phyloP scores from a whole-genome alignment of 257 asterid species.

The Primulina eburnea region DNA sequence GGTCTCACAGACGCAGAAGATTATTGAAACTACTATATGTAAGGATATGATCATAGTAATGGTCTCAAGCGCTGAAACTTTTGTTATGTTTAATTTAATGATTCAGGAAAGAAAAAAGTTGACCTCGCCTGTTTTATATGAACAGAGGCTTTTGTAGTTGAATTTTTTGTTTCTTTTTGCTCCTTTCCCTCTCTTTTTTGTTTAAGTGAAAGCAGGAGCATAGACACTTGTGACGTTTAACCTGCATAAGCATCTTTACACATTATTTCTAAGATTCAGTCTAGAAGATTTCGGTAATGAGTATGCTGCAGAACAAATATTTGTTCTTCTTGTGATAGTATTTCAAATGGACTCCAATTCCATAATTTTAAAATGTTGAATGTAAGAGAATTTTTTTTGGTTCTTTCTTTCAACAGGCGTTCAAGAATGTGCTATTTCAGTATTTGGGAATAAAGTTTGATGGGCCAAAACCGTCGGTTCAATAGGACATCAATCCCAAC shows the following conservation, averaged over 20 bases:
- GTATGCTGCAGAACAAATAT: slow-evolving; percentile 5
- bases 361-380: background rate
- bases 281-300: slow-evolving; percentile 15
- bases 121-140: slow-evolving; percentile 24
- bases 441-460: slow-evolving; percentile 56
- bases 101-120: slow-evolving; percentile 16
- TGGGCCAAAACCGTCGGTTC: slow-evolving; percentile 38
- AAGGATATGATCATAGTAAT: slow-evolving; percentile 10
- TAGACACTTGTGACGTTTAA: slow-evolving; percentile 11
- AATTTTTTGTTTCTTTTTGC: slow-evolving; percentile 12
- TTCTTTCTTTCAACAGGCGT: slow-evolving; percentile 48
- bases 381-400: slow-evolving; percentile 5
- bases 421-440: slow-evolving; percentile 67
- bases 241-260: slow-evolving; percentile 15
- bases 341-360: too few relatives aligned
- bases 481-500: slow-evolving; percentile 35
- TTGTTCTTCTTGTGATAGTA: too few relatives aligned
- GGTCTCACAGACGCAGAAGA: too few relatives aligned
- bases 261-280: background rate
- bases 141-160: slow-evolving; percentile 13
- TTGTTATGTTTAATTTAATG: background rate
- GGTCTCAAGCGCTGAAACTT: background rate
- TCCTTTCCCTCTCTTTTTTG: slow-evolving; percentile 21
- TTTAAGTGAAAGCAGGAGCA: slow-evolving; percentile 20
- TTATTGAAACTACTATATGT: background rate